A percentile compares a stretch with the other conserved stretches of the same genome.
phyloP scores from a whole-genome alignment of 169 alveolate species.

The Plasmodium falciparum region DNA sequence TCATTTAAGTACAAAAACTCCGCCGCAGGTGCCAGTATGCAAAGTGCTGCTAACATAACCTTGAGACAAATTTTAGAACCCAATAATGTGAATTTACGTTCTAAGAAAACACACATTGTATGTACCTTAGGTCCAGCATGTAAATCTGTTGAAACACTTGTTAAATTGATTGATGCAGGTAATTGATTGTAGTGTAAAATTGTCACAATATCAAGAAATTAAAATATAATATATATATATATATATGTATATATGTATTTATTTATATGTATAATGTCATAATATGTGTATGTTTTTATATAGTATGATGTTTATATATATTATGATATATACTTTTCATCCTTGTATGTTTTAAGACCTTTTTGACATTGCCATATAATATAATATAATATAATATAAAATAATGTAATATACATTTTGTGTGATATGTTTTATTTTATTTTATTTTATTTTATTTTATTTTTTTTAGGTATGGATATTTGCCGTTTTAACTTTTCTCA shows the following conservation, averaged over 20 bases:
- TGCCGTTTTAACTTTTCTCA: slow-evolving; percentile 99
- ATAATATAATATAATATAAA: too few species aligned
- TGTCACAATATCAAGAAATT: background rate
- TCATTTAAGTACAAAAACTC: slow-evolving; percentile 44
- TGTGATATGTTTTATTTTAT: background rate
- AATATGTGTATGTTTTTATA: background rate
- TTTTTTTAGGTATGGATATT: slow-evolving; percentile 95
- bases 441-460: background rate
- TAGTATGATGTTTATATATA: background rate
- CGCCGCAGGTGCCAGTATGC: slow-evolving; percentile 32
- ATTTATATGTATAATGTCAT: background rate
- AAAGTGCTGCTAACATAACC: slow-evolving; percentile 72
- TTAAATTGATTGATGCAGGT: slow-evolving; percentile 90
- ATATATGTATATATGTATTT: background rate
- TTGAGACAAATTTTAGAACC: slow-evolving; percentile 77
- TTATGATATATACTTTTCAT: background rate
- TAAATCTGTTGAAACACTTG: slow-evolving; percentile 93
- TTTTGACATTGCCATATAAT: too few species aligned
- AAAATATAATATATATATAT: slow-evolving; percentile 1
- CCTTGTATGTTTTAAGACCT: background rate
- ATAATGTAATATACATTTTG: background rate
- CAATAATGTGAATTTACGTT: slow-evolving; percentile 78
- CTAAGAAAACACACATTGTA: slow-evolving; percentile 95
- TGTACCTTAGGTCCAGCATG: slow-evolving; percentile 99
- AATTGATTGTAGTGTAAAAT: slow-evolving; percentile 9